These are phyloP conservation scores for Arabidopsis thaliana DNA, from an alignment of 345 rosid genomes.

Conservation along the genomic window TAIR10.1 NC_003074.8:2130501-2131000, in stretches of 20 bases:
- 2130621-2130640: not conserved
- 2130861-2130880: no score
- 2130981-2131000: conserved; percentile 2
- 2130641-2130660: not conserved
- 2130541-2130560: not conserved
- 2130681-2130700: not conserved
- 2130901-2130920: not conserved
- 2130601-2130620: not conserved
- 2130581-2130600: not conserved
- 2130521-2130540: not conserved
- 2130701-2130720: not conserved
- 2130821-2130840: no score
- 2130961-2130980: not conserved
- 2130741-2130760: not conserved
- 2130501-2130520: not conserved
- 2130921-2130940: not conserved
- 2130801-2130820: no score
- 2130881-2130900: not conserved
- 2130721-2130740: not conserved
- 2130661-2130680: not conserved
- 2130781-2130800: not conserved
- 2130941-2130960: not conserved
- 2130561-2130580: not conserved
- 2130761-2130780: not conserved
- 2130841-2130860: no score